Evolutionary conservation across 2,329 filamentous ascomycete species (phyloP).

Genomic region (Chaetothyriales sp.): DNA sequence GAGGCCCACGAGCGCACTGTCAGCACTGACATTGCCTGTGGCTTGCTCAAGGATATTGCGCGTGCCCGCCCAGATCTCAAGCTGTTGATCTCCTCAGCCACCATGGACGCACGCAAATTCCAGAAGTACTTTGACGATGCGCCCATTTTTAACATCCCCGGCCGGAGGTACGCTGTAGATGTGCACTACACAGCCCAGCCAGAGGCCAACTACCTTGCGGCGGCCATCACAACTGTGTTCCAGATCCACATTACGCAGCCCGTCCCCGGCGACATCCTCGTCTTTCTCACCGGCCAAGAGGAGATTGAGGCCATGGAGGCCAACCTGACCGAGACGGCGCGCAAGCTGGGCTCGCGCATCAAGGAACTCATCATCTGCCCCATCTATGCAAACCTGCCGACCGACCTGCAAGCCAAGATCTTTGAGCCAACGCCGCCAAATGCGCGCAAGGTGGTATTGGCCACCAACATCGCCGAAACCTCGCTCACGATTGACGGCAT

Average conservation of each 20-base stretch:
- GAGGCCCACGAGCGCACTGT: conserved; percentile 92
- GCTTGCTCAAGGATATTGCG: conserved; percentile 75
- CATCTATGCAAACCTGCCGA: conserved; percentile 85
- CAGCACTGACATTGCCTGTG: conserved; percentile 77
- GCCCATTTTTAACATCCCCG: conserved; percentile 89
- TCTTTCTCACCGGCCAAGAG: conserved; percentile 90
- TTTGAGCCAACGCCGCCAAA: conserved; percentile 83
- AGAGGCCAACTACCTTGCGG: conserved; percentile 84
- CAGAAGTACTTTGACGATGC: conserved; percentile 80
- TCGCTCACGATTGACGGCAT: conserved; percentile 97
- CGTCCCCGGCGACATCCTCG: conserved; percentile 68
- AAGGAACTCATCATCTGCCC: conserved; percentile 81
- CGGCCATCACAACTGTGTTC: conserved; percentile 83
- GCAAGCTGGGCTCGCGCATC: conserved; percentile 70
- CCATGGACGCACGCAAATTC: conserved; percentile 88
- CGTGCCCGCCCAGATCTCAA: conserved; percentile 72
- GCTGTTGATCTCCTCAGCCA: conserved; percentile 82
- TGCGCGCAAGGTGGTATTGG: conserved; percentile 92
- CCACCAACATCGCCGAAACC: conserved; percentile 96
- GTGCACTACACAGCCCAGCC: conserved; percentile 82
- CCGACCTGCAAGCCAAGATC: conserved; percentile 84
- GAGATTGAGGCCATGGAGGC: conserved; percentile 83
- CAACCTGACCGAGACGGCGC: conserved; percentile 68
- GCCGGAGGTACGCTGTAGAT: conserved; percentile 74
- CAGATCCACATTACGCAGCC: conserved; percentile 84